Evolutionary conservation across 1,139 yeast species (phyloP).

Genomic region (Geotrichum carabidarum): DNA sequence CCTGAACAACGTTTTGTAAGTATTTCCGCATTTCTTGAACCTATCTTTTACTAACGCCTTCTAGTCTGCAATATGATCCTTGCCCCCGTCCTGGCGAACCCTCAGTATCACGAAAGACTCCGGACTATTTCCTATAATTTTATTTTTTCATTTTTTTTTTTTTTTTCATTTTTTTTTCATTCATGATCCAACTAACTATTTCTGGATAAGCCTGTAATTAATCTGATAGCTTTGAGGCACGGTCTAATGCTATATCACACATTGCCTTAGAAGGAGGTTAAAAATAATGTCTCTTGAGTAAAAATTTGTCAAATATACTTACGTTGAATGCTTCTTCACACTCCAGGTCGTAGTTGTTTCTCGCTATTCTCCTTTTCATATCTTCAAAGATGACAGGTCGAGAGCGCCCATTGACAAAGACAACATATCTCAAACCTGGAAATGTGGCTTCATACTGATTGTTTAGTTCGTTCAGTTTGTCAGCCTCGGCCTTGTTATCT

Average conservation of each 20-base stretch:
- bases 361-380: conserved; percentile 57
- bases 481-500: conserved; percentile 43
- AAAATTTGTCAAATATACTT: conserved; percentile 19
- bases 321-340: conserved; percentile 60
- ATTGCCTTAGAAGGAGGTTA: conserved; percentile 45
- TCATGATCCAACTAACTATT: no score
- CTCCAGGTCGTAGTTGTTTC: conserved; percentile 52
- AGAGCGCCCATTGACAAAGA: conserved; percentile 79
- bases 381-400: conserved; percentile 59
- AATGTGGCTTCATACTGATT: conserved; percentile 58
- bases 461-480: conserved; percentile 50
- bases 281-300: neutral
- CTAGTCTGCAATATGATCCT: conserved; percentile 77
- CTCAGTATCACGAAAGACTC: conserved; percentile 88
- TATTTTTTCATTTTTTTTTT: neutral
- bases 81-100: conserved; percentile 95
- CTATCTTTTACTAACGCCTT: neutral
- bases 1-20: conserved; percentile 24
- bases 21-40: neutral
- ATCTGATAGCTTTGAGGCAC: conserved; percentile 43
- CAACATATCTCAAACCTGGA: conserved; percentile 85
- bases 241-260: conserved; percentile 84
- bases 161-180: neutral
- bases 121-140: conserved; percentile 75
- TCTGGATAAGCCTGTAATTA: neutral